phyloP scores from a whole-genome alignment of 768 basidiomycete species.

The Leucocoprinus sp. region DNA sequence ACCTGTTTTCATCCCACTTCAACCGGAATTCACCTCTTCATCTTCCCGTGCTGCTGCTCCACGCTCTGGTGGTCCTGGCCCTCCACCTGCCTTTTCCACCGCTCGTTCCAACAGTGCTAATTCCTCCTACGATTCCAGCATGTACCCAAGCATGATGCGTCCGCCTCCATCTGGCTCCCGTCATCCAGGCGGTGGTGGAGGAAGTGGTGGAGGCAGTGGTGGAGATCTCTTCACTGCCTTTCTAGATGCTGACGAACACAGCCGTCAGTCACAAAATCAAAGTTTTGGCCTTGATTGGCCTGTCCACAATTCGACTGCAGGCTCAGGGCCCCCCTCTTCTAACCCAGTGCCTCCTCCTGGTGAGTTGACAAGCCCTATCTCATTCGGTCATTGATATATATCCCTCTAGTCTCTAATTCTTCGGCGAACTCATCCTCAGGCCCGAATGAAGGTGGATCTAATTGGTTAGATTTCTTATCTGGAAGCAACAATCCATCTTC shows the following conservation, averaged over 20 bases:
- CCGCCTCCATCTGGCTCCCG: constrained; percentile 8
- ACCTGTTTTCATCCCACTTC: constrained; percentile 9
- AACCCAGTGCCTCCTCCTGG: constrained; percentile 5
- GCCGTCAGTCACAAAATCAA: constrained; percentile 9
- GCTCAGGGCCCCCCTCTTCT: constrained; percentile 3
- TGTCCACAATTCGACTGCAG: constrained; percentile 4
- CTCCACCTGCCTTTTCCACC: constrained; percentile 4
- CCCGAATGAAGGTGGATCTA: constrained; percentile 8
- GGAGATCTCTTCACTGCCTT: constrained; percentile 8
- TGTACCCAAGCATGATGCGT: constrained; percentile 10
- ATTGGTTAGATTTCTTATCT: constrained; percentile 9
- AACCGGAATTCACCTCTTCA: constrained; percentile 7
- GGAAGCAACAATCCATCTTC: constrained; percentile 5
- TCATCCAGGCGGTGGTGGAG: constrained; percentile 2
- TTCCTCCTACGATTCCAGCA: constrained; percentile 7
- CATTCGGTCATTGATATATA: constrained; percentile 2
- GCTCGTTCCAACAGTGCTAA: constrained; percentile 5
- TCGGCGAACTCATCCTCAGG: constrained; percentile 9
- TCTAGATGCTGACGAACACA: constrained; percentile 10
- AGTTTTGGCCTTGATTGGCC: constrained; percentile 10
- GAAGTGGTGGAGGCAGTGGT: constrained; percentile 4
- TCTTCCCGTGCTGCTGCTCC: constrained; percentile 6
- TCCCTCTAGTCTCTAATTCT: background rate
- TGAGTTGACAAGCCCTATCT: background rate
- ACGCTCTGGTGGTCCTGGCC: constrained; percentile 5